Base-by-base conservation (phyloP, 441 rosid species). In the Pelargonium myrrhifolium region DNA sequence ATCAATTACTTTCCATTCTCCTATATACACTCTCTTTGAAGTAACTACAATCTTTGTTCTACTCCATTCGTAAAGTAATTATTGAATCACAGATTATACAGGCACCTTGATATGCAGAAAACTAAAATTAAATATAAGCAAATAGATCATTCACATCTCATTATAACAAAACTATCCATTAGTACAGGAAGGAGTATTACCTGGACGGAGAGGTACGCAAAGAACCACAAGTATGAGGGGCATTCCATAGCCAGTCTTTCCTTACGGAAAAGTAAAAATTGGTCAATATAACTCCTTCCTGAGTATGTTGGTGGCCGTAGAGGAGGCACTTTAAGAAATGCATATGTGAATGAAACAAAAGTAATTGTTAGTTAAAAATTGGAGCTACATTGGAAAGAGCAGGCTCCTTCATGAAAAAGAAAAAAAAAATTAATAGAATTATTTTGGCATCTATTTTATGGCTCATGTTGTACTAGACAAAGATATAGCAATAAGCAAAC, bases 301-400 rank as follows among this genome's bases (percentile, higher is more conserved):
- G 97, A 94, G 68, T 76, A 74, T 67, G 84, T 84, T 69, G 96
- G 94, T 66, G 93, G 98, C 70, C 88, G 81, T 42, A 89, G 89
- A 70, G 90, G 81, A 65, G 97, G 97, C 89, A 94, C 99, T 92
- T 75, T 74, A 75, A 83, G 72, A 83, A 76, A 75, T 39, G 42
- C 59, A 74, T 64, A 67, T 39, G 28, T 39, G 64, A 70, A 64
- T 47, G 43, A 35, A 68, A 65, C 60, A 53, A 51, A 75, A 66
- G 58, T 66, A 53, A 62, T 55, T 61, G 47, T 21, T 59, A 42
- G 26, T 58, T 72, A 71, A 79, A 72, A 43, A 74, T 45, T 68
- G 9, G 28, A 58, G 64, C 72, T 42, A 6, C 49, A 67, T 51
- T n/a, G 62, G 64, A 55, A 67, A 71, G 39, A 11, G 20, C 9